Conservation (phyloP, 371 early-diverging fungal species). For the Fennellomyces sp. region DNA sequence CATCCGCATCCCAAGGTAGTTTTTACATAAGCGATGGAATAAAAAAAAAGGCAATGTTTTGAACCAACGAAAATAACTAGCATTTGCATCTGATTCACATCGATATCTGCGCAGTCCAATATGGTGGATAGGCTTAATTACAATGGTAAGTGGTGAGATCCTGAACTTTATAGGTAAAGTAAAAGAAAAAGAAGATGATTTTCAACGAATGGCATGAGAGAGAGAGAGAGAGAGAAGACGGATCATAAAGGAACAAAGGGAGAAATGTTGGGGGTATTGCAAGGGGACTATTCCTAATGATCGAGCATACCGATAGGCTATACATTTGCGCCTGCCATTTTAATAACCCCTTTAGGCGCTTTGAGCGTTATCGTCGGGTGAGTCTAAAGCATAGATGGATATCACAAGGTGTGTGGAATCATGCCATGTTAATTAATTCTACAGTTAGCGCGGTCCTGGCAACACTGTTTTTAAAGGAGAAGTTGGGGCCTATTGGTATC, state of each 20-base stretch:
- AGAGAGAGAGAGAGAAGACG: background rate
- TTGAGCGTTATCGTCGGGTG: conserved; percentile 87
- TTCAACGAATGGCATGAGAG: background rate
- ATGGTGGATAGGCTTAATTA: conserved; percentile 89
- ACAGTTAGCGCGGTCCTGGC: conserved; percentile 29
- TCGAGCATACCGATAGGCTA: conserved; percentile 60
- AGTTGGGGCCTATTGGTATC: conserved; percentile 75
- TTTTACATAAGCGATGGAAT: too few species aligned
- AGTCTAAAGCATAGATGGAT: background rate
- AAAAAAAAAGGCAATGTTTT: background rate
- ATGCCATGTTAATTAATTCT: conserved; percentile 13
- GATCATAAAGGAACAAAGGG: background rate
- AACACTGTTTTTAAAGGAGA: conserved; percentile 67
- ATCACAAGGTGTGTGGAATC: conserved; percentile 1
- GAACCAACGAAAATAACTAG: background rate
- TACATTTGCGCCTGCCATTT: conserved; percentile 90
- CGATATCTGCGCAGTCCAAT: conserved; percentile 76
- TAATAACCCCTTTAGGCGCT: conserved; percentile 92
- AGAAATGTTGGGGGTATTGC: background rate
- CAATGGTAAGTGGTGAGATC: conserved; percentile 84
- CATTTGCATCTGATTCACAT: conserved; percentile 61
- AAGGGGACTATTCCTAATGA: background rate
- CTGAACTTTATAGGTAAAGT: conserved; percentile 67
- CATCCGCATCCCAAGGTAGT: conserved; percentile 15
- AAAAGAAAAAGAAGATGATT: background rate